Evolutionary conservation across 1,284 basidiomycete species (phyloP).

Genomic region (Heterobasidion irregulare): DNA sequence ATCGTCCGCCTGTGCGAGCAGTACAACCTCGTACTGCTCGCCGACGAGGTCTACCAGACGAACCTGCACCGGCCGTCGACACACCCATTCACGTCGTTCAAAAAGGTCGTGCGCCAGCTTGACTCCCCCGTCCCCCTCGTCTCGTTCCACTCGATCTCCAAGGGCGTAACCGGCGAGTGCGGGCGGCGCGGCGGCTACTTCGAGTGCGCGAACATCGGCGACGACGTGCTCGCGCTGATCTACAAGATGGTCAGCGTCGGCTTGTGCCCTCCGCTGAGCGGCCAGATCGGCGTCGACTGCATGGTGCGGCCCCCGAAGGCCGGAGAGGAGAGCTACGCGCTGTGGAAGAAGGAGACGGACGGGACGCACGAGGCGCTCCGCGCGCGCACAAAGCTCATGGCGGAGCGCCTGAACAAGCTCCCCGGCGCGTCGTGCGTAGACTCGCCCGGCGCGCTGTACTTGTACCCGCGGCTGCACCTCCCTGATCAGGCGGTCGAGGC

Average conservation of each 20-base stretch:
- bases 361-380: conserved; percentile 70
- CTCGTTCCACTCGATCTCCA: conserved; percentile 94
- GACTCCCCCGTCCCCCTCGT: conserved; percentile 70
- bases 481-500: conserved; percentile 65
- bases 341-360: conserved; percentile 80
- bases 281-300: conserved; percentile 88
- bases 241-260: conserved; percentile 94
- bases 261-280: conserved; percentile 83
- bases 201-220: conserved; percentile 75
- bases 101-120: conserved; percentile 67
- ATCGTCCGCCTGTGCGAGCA: conserved; percentile 80
- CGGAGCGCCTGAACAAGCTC: conserved; percentile 66
- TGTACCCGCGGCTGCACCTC: conserved; percentile 74
- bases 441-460: conserved; percentile 85
- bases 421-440: conserved; percentile 82
- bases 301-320: conserved; percentile 80
- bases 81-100: conserved; percentile 87
- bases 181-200: conserved; percentile 93
- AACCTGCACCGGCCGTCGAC: conserved; percentile 71
- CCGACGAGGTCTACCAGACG: conserved; percentile 93
- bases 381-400: conserved; percentile 67
- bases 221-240: conserved; percentile 74
- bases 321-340: conserved; percentile 67
- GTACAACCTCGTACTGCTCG: conserved; percentile 81
- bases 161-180: conserved; percentile 92